phyloP scores from a whole-genome alignment of 208 protist genomes.

The Tritrichomonas foetus region DNA sequence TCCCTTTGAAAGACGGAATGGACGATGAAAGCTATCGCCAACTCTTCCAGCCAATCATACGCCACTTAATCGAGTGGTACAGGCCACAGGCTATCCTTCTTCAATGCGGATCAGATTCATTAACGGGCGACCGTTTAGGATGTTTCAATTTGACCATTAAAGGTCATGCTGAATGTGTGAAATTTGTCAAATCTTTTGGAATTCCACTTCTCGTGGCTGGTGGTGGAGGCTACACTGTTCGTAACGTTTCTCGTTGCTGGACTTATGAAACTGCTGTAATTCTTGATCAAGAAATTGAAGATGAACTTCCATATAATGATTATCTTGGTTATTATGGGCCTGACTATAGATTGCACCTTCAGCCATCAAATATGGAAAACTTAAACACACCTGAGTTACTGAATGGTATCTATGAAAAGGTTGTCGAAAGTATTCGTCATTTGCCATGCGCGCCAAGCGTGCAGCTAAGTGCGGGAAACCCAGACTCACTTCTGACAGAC shows the following conservation, averaged over 20 bases:
- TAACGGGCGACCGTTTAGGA: slow-evolving; percentile 90
- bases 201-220: slow-evolving; percentile 70
- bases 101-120: slow-evolving; percentile 95
- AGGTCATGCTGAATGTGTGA: slow-evolving; percentile 67
- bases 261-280: slow-evolving; percentile 60
- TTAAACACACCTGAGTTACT: neutral
- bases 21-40: slow-evolving; percentile 73
- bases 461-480: neutral
- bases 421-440: neutral
- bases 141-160: slow-evolving; percentile 83
- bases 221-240: slow-evolving; percentile 78
- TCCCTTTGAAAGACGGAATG: slow-evolving; percentile 83
- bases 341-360: slow-evolving; percentile 54
- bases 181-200: slow-evolving; percentile 70
- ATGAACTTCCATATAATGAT: slow-evolving; percentile 75
- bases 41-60: slow-evolving; percentile 82
- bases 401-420: neutral
- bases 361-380: neutral
- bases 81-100: slow-evolving; percentile 88
- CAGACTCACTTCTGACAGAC: neutral
- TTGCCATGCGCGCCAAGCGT: neutral
- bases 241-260: slow-evolving; percentile 79
- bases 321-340: slow-evolving; percentile 81
- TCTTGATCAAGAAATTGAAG: slow-evolving; percentile 44
- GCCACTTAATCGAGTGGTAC: slow-evolving; percentile 79